Percentiles rank a stretch among this genome's conserved stretches.
Conservation (phyloP, 2,329 filamentous ascomycete genomes). For the Herpotrichia juniperi region DNA sequence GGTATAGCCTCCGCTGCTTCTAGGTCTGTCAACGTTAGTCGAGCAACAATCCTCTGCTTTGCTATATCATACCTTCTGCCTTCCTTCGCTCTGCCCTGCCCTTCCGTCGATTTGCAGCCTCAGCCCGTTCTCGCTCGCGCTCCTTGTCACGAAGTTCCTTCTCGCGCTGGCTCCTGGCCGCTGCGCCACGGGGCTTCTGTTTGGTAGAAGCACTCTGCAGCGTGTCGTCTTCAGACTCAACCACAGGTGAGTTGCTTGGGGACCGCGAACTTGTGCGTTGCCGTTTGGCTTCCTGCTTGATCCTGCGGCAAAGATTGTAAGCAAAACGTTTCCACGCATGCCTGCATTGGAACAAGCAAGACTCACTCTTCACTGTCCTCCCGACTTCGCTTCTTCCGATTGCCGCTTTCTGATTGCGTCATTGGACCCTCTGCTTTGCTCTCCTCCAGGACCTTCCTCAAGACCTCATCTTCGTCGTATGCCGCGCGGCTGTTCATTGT, state of each 20-base stretch:
- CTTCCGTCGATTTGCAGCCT: constrained; percentile 80
- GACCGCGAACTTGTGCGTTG: constrained; percentile 71
- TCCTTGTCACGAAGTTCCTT: constrained; percentile 70
- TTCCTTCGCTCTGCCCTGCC: constrained; percentile 80
- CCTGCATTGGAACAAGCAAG: constrained; percentile 10
- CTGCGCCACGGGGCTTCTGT: constrained; percentile 54
- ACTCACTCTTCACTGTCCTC: constrained; percentile 95
- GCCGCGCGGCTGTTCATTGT: constrained; percentile 98
- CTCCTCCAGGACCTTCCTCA: constrained; percentile 89
- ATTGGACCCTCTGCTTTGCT: constrained; percentile 80
- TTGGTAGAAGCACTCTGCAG: constrained; percentile 50
- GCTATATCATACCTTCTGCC: constrained; percentile 70
- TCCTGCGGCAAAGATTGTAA: constrained; percentile 59
- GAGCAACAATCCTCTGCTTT: background rate
- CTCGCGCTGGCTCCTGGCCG: constrained; percentile 59
- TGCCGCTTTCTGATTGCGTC: constrained; percentile 60
- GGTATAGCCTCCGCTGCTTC: constrained; percentile 33
- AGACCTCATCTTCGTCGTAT: constrained; percentile 91
- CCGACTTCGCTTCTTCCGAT: constrained; percentile 79
- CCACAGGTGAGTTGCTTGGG: constrained; percentile 56
- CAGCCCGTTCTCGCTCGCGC: constrained; percentile 73
- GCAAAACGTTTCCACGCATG: constrained; percentile 3
- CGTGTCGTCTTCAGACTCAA: constrained; percentile 75
- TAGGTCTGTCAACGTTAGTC: constrained; percentile 33
- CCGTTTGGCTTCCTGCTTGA: constrained; percentile 74